Base-by-base conservation (phyloP, 1,284 basidiomycete species). In the Ustilago loliicola region DNA sequence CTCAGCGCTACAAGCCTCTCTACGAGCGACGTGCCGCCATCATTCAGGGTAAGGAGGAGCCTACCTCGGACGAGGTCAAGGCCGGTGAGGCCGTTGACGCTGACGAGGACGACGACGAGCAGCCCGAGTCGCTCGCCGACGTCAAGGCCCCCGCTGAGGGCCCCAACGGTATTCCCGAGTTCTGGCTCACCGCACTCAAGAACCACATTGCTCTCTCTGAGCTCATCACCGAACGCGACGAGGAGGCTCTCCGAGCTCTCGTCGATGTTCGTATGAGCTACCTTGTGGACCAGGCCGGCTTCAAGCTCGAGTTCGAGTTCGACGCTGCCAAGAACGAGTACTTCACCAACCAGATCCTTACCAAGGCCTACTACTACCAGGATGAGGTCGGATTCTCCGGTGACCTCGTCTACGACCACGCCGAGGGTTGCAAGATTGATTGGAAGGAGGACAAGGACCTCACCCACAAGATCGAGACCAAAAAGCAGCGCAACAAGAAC, bases 391-490 rank as follows among this genome's bases (percentile, higher is more conserved):
- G 94, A 32, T 96, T 96, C 88, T 90, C 91, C 36, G 96, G 96
- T 80, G 96, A 98, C 88, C 96, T 96, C 85, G 91, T 96, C 64
- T 98, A 96, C 88, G 95, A 97, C 89, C 92, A 91, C 79, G 94
- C 96, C 63, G 91, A 93, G 84, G 96, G 95, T 21, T 92, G 91
- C 66, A 90, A 92, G 85, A 96, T 99, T 88, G 91, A 93, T 86
- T 98, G 96, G 96, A 97, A 96, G 89, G 95, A 95, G 87, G 96
- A 97, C 83, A 96, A 96, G 89, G 94, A 99, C 88, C 89, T 98
- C 70, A 98, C 96, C 62, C 95, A 96, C 89, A 94, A 94, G 89
- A 93, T 95, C 82, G 96, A 98, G 89, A 96, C 98, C 87, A 98
- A 98, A 91, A 98, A 98, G 90, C 96, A 98, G 88, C 90, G 96